Conservation (phyloP, 148 eudicot genomes). For the Silene conica region DNA sequence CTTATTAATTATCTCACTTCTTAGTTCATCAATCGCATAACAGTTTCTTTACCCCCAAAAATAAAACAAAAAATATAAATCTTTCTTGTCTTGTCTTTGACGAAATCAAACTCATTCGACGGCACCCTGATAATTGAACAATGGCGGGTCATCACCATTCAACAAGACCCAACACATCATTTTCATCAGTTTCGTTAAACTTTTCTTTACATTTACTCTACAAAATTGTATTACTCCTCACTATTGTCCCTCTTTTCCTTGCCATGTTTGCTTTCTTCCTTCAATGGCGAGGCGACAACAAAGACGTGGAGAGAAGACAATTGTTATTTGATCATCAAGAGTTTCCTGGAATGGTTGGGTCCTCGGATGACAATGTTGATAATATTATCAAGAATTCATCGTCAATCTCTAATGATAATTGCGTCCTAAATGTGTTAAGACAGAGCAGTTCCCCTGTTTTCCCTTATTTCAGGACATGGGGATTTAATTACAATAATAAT, state of each 20-base stretch:
- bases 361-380: neutral
- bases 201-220: conserved; percentile 31
- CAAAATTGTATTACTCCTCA: conserved; percentile 37
- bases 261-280: conserved; percentile 54
- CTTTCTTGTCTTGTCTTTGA: neutral
- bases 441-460: conserved; percentile 42
- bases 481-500: conserved; percentile 32
- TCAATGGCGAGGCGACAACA: conserved; percentile 49
- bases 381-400: conserved; percentile 17
- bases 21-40: conserved; percentile 8
- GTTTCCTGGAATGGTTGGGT: conserved; percentile 36
- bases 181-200: conserved; percentile 21
- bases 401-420: conserved; percentile 23
- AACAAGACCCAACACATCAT: conserved; percentile 38
- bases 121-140: conserved; percentile 16
- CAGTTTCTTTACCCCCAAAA: conserved; percentile 5
- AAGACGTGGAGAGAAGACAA: conserved; percentile 31
- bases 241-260: conserved; percentile 41
- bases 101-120: conserved; percentile 8
- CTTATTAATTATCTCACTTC: neutral
- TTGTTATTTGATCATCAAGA: conserved; percentile 27
- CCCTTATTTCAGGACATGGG: conserved; percentile 59
- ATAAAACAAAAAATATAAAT: neutral
- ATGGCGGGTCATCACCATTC: conserved; percentile 55
- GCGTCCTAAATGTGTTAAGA: conserved; percentile 29